phyloP scores from a whole-genome alignment of 2,329 filamentous ascomycete genomes.

The Orbilia quercus region DNA sequence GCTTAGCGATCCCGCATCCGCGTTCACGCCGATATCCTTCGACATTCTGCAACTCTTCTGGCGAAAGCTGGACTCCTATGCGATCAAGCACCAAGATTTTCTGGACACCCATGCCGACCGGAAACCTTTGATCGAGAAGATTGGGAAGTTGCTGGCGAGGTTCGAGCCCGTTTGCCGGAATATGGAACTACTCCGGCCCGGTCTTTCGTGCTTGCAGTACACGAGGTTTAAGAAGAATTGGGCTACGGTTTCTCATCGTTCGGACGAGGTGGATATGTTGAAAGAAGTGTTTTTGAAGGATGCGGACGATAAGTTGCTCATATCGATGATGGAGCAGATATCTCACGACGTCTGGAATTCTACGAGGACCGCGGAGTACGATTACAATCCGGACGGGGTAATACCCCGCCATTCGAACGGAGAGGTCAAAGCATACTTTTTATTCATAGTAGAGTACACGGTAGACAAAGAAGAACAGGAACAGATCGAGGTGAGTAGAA shows the following conservation, averaged over 20 bases:
- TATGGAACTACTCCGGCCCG: conserved; percentile 22
- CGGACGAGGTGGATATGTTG: conserved; percentile 9
- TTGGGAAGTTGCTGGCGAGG: neutral
- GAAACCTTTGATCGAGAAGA: conserved; percentile 11
- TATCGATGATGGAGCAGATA: conserved; percentile 27
- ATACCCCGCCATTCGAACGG: conserved; percentile 21
- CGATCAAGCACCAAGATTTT: conserved; percentile 19
- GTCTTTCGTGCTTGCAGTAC: conserved; percentile 9
- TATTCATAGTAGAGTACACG: conserved; percentile 43
- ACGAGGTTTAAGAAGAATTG: conserved; percentile 35
- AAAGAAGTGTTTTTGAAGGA: conserved; percentile 1
- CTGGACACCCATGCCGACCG: conserved; percentile 1
- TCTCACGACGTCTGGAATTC: conserved; percentile 30
- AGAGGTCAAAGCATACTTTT: conserved; percentile 34
- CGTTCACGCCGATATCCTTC: conserved; percentile 32
- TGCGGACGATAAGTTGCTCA: neutral
- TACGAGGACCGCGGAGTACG: conserved; percentile 16
- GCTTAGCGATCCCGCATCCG: conserved; percentile 12
- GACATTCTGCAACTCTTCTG: conserved; percentile 34
- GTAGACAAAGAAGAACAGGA: neutral
- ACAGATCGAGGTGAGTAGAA: conserved; percentile 15
- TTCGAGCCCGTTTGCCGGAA: conserved; percentile 12
- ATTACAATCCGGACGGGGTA: conserved; percentile 38
- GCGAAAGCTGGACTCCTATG: conserved; percentile 22
- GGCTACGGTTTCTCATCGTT: conserved; percentile 8